These are phyloP conservation scores for Cladobotryum mycophilum DNA, from an alignment of 2,329 filamentous ascomycete species.

Conservation along the genomic window DNA sequence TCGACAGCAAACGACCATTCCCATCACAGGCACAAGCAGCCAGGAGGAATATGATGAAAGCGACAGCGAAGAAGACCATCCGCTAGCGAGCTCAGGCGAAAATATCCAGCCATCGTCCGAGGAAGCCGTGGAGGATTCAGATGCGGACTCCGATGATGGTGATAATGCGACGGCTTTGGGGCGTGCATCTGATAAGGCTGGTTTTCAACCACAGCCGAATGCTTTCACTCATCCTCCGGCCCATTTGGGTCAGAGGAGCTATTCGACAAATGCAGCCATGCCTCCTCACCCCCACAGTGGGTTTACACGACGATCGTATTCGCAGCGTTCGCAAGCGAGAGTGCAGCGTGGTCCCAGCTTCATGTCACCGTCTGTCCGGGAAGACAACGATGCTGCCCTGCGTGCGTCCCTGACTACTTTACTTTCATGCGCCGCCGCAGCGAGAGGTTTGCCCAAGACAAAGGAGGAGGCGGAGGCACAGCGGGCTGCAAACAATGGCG, in stretches of 20 bases:
- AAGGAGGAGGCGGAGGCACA: conserved; percentile 39
- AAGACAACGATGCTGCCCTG: conserved; percentile 88
- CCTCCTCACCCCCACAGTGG: conserved; percentile 44
- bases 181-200: conserved; percentile 42
- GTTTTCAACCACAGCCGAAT: conserved; percentile 84
- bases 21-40: conserved; percentile 57
- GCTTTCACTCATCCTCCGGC: conserved; percentile 80
- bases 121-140: conserved; percentile 36
- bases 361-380: conserved; percentile 68
- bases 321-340: conserved; percentile 42
- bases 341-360: conserved; percentile 49
- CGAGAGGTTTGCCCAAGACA: conserved; percentile 69
- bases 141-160: conserved; percentile 49
- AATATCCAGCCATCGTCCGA: conserved; percentile 36
- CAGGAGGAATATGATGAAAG: conserved; percentile 94
- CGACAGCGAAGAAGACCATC: conserved; percentile 77
- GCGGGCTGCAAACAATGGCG: conserved; percentile 27
- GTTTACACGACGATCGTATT: conserved; percentile 44
- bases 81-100: conserved; percentile 55
- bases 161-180: conserved; percentile 82
- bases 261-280: conserved; percentile 44
- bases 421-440: conserved; percentile 89
- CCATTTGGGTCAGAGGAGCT: conserved; percentile 39
- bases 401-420: conserved; percentile 91
- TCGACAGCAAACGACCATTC: conserved; percentile 36